Evolutionary conservation across 177 flowering plant species (phyloP).

Genomic region (Tripterygium wilfordii): DNA sequence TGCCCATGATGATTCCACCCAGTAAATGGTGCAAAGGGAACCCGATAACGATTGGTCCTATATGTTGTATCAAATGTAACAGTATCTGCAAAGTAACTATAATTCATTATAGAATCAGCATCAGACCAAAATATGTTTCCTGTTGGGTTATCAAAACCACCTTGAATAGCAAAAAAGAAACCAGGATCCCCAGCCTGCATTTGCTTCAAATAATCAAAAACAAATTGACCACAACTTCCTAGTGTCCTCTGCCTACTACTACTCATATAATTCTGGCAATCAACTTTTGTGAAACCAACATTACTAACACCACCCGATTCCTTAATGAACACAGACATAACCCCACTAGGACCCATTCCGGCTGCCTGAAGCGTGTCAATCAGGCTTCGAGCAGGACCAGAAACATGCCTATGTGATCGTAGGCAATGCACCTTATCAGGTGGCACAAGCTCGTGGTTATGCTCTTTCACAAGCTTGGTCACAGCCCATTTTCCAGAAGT

Average conservation of each 20-base stretch:
- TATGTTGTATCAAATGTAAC: constrained; percentile 40
- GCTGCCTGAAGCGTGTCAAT: constrained; percentile 31
- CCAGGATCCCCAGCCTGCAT: constrained; percentile 37
- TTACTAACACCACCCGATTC: constrained; percentile 25
- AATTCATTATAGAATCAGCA: constrained; percentile 29
- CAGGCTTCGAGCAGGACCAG: constrained; percentile 26
- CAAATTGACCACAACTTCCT: constrained; percentile 33
- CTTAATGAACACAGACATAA: constrained; percentile 26
- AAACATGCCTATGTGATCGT: constrained; percentile 26
- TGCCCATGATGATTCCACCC: constrained; percentile 51
- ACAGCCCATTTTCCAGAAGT: constrained; percentile 26
- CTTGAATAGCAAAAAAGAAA: constrained; percentile 37
- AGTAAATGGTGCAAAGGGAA: constrained; percentile 45
- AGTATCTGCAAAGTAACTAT: constrained; percentile 42
- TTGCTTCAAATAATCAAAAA: constrained; percentile 35
- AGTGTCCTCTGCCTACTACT: constrained; percentile 31
- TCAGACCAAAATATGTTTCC: constrained; percentile 47
- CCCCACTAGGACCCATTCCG: constrained; percentile 31
- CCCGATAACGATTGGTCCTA: constrained; percentile 29
- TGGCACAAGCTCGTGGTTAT: constrained; percentile 28
- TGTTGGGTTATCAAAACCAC: constrained; percentile 17
- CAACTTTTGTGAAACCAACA: constrained; percentile 32
- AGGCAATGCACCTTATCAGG: constrained; percentile 30
- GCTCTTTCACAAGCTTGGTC: constrained; percentile 20
- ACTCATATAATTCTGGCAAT: constrained; percentile 42